Base-by-base conservation (phyloP, 2,329 filamentous ascomycete genomes). In the Pleomassaria siparia region DNA sequence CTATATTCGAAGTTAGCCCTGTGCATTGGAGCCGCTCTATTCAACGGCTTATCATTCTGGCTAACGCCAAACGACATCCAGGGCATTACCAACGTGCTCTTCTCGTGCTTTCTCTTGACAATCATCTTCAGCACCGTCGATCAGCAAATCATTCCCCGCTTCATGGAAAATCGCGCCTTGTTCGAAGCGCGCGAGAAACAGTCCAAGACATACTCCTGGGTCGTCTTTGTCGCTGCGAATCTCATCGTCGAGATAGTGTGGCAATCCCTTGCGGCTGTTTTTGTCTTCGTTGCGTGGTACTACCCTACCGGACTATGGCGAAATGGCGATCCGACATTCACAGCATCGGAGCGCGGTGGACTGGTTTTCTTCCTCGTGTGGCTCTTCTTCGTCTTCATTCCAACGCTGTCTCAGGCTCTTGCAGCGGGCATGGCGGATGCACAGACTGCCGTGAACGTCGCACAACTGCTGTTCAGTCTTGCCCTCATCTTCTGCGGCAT, bases 31-130 rank as follows among this genome's bases (percentile, higher is more conserved):
- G 26, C 26, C 22, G 40, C 51, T 4, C 44, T 64, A 6, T 56
- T 63, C 42, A 64, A 52, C 46, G 60, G 63, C 18, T 87, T 90
- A 66, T 84, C 86, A 46, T 91, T 91, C 73, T 87, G 20, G 35
- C 55, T 55, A 4, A 42, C 54, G 11, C 25, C 44, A 6, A 40
- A 44, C 21, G 52, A 46, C 26, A 50, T 56, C 11, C 59, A 65
- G 49, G 62, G 62, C 3, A 43, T 66, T 6, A 40, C 51, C 12
- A 66, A 60, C 36, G 40, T 51, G 26, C 41, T 66, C 22, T 66
- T 62, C 47, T 50, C 55, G 11, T 46, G 59, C 26, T 66, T 64
- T 47, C 49, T 61, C 22, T 43, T 66, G 6, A 37, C 53, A n/a
- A 41, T 36, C 26, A 29, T 59, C 10, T 60, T 63, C 45, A 58